Percentiles rank a stretch among this genome's conserved stretches.
These are phyloP conservation scores for Penicillium frequentans DNA, from an alignment of 2,329 filamentous ascomycete species.

Conservation along the genomic window DNA sequence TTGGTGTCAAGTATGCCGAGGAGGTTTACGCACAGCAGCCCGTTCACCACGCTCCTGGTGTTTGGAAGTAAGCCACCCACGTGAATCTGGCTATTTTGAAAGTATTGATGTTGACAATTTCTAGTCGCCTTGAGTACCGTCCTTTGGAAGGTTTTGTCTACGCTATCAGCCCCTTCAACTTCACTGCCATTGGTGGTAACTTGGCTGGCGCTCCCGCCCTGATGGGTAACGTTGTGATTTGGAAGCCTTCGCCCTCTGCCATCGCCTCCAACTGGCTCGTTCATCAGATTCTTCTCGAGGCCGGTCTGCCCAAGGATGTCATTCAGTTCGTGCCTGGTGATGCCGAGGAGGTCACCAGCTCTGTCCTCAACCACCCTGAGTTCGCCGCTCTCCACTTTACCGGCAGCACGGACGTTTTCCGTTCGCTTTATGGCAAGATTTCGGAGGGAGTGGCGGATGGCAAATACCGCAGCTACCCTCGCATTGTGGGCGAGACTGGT, in stretches of 20 bases:
- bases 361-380: constrained; percentile 71
- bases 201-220: constrained; percentile 78
- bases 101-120: neutral
- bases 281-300: constrained; percentile 87
- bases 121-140: constrained; percentile 74
- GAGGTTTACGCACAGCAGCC: constrained; percentile 89
- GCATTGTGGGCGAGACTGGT: constrained; percentile 86
- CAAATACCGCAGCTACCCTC: constrained; percentile 80
- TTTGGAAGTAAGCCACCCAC: constrained; percentile 69
- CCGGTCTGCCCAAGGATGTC: constrained; percentile 82
- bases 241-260: constrained; percentile 91
- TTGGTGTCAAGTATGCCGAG: constrained; percentile 92
- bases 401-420: constrained; percentile 88
- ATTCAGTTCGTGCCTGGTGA: constrained; percentile 93
- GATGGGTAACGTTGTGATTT: constrained; percentile 91
- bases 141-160: constrained; percentile 95
- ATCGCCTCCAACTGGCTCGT: constrained; percentile 90
- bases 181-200: constrained; percentile 91
- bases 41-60: constrained; percentile 73
- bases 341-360: constrained; percentile 77
- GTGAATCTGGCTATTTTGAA: neutral
- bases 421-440: constrained; percentile 82
- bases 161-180: constrained; percentile 93
- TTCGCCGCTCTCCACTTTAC: constrained; percentile 96
- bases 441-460: constrained; percentile 77